Base-by-base conservation (phyloP, 768 basidiomycete species). In the Kwoniella pini region DNA sequence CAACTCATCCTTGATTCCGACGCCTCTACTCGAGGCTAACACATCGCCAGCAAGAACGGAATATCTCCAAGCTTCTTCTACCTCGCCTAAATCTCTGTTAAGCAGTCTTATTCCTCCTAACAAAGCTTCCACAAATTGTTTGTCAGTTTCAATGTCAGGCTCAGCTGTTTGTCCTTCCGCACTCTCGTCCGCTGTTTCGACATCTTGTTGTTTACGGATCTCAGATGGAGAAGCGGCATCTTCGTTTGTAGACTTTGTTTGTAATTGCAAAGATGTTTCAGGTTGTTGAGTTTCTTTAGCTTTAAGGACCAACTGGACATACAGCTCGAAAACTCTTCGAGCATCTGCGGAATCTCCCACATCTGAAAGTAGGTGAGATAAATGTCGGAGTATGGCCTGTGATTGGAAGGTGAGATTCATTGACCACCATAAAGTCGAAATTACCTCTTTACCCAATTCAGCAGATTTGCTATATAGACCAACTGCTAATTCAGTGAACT, bases 381-480 rank as follows among this genome's bases (percentile, higher is more conserved):
- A 87, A 77, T 96, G 90, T 0, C 94, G 86, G 55, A 90, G 84
- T 7, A 97, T 81, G 9, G 86, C 85, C 61, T 88, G 88, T 0
- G 90, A 94, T 72, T 96, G 93, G 82, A 97, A 96, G 0, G 95
- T 98, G 21, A 93, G 83, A 21, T 88, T 86, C 9, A 91, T 93
- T 0, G 91, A 88, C 91, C 91, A 93, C 89, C 91, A 95, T 1
- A 97, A 83, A 21, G 91, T 89, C 90, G 75, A 31, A 28, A 60
- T 67, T 6, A 67, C 66, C 27, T 67, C 54, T 42, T 38, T 33
- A 12, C 54, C 60, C 9, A 73, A 53, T 12, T 12, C 24, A 12
- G 61, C 54, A 9, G 30, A 50, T 44, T 40, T 56, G 24, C 71
- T 68, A 26, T 54, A 58, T 1, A 68, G 48, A 13, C 62, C 54